Conservation (phyloP, 345 rosid genomes). For the Excoecaria cochinchinensis region DNA sequence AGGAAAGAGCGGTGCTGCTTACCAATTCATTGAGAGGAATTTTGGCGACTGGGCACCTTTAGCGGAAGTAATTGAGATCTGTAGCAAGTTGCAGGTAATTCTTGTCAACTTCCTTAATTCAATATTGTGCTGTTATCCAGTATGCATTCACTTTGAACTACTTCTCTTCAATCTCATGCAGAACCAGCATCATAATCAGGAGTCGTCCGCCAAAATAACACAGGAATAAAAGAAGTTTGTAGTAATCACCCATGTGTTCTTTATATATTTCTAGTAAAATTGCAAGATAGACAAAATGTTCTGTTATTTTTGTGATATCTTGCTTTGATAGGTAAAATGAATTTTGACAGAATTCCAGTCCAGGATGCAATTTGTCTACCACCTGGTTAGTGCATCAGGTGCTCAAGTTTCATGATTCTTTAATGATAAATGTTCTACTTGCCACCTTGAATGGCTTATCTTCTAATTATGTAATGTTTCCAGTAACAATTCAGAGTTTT, state of each 20-base stretch:
- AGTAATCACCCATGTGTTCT: background rate
- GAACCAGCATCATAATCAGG: conserved; percentile 38
- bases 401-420: background rate
- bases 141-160: conserved; percentile 12
- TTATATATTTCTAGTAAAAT: conserved; percentile 1
- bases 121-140: background rate
- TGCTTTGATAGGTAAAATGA: background rate
- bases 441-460: conserved; percentile 8
- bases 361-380: background rate
- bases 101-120: conserved; percentile 1
- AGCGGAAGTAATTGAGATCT: conserved; percentile 52
- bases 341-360: background rate
- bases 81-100: conserved; percentile 52
- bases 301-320: background rate
- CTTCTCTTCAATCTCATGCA: conserved; percentile 33
- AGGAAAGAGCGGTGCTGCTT: conserved; percentile 54
- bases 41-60: conserved; percentile 71
- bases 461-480: background rate
- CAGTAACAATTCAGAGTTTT: background rate
- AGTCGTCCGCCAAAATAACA: conserved; percentile 11
- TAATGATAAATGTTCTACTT: background rate
- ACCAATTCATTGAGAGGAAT: conserved; percentile 67
- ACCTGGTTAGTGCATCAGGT: background rate
- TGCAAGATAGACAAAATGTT: background rate
- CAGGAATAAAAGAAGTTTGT: conserved; percentile 20